These are phyloP conservation scores for Pseudisothecium myosuroides DNA, from an alignment of 225 moss, liverwort and hornwort species.

Conservation along the genomic window DNA sequence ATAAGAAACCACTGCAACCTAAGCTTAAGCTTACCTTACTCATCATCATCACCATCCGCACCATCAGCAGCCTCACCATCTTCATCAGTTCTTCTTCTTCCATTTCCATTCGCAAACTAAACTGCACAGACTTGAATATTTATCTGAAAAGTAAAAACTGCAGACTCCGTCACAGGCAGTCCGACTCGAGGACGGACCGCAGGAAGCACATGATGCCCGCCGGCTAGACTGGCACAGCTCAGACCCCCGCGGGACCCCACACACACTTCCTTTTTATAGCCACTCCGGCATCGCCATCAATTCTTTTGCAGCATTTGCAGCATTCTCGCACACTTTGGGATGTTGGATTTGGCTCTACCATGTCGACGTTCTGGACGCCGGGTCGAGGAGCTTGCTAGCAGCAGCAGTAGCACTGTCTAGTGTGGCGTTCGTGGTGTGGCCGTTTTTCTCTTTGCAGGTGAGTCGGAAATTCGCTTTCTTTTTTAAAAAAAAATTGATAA, in stretches of 20 bases:
- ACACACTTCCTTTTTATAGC: background rate
- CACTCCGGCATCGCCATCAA: background rate
- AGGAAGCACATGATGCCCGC: background rate
- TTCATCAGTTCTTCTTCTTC: background rate
- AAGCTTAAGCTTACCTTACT: too few species aligned
- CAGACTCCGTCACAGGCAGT: background rate
- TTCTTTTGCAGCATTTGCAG: background rate
- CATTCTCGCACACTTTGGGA: background rate
- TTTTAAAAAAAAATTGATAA: background rate
- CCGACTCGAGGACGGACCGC: background rate
- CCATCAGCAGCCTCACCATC: too few species aligned
- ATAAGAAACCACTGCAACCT: background rate
- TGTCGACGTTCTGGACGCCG: background rate
- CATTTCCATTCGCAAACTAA: background rate
- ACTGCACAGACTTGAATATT: background rate
- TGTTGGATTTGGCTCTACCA: background rate
- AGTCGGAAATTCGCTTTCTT: background rate
- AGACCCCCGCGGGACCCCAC: background rate
- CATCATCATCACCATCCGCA: background rate
- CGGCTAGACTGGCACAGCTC: constrained; percentile 12
- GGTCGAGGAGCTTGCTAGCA: background rate
- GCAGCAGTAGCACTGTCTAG: background rate
- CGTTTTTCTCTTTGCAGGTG: background rate
- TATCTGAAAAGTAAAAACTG: background rate
- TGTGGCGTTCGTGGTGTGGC: background rate